These are phyloP conservation scores for Dichomitus squalens DNA, from an alignment of 1,284 basidiomycete genomes.

Conservation along the genomic window DNA sequence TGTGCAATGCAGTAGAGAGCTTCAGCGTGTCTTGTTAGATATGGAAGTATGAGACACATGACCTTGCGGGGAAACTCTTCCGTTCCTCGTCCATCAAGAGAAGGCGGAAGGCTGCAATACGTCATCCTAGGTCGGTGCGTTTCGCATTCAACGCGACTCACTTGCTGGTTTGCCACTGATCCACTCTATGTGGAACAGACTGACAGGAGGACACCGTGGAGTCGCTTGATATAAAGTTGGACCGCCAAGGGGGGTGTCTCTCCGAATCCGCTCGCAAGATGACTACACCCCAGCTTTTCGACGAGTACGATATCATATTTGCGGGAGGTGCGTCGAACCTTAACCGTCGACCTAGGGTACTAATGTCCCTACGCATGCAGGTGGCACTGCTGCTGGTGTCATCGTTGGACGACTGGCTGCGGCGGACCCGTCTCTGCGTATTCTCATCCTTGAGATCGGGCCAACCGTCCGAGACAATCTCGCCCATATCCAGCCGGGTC, in stretches of 20 bases:
- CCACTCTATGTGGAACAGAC: too few species aligned
- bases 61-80: too few species aligned
- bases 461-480: constrained; percentile 35
- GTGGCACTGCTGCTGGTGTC: constrained; percentile 45
- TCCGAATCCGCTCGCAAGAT: too few species aligned
- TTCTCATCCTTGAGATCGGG: constrained; percentile 46
- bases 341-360: not conserved
- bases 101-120: too few species aligned
- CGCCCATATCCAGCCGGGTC: constrained; percentile 36
- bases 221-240: not conserved
- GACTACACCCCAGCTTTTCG: not conserved
- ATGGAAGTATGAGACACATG: too few species aligned
- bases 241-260: not conserved
- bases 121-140: too few species aligned
- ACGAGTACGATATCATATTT: constrained; percentile 48
- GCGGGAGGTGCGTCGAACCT: constrained; percentile 43
- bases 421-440: constrained; percentile 41
- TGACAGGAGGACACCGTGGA: too few species aligned
- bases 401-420: constrained; percentile 45
- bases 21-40: too few species aligned
- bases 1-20: too few species aligned
- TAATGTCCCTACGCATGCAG: constrained; percentile 24
- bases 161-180: too few species aligned
- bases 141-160: too few species aligned
- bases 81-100: too few species aligned